These are phyloP conservation scores for Asparagopsis taxiformis DNA, from an alignment of 31 red algal species.

Conservation along the genomic window DNA sequence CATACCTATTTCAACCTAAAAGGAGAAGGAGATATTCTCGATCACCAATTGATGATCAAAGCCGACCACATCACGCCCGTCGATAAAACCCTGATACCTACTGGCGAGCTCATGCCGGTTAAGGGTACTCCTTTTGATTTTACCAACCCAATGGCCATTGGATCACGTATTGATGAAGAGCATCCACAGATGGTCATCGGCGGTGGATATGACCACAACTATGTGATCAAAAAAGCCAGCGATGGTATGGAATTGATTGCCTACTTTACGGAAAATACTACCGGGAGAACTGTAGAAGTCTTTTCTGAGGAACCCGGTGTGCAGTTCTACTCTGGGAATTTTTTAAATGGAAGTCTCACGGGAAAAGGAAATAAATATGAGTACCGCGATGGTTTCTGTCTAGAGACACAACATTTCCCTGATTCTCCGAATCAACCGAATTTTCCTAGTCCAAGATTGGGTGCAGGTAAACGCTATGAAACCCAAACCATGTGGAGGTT, in stretches of 20 bases:
- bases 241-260: background rate
- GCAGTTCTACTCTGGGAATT: slow-evolving; percentile 17
- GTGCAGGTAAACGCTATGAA: background rate
- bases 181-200: slow-evolving; percentile 1
- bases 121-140: slow-evolving; percentile 14
- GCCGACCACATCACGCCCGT: slow-evolving; percentile 8
- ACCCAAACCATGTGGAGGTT: slow-evolving; percentile 2
- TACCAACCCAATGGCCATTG: background rate
- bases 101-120: background rate
- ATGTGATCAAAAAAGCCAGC: background rate
- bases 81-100: slow-evolving; percentile 5
- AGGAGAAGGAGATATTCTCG: slow-evolving; percentile 11
- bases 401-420: slow-evolving; percentile 19
- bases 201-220: slow-evolving; percentile 15
- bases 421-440: slow-evolving; percentile 7
- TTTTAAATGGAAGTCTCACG: background rate
- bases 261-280: background rate
- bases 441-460: background rate
- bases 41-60: slow-evolving; percentile 2
- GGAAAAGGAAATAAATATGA: background rate
- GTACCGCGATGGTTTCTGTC: background rate
- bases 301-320: slow-evolving; percentile 5
- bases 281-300: slow-evolving; percentile 5
- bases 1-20: slow-evolving; percentile 20
- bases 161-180: background rate